phyloP scores from a whole-genome alignment of 2,329 filamentous ascomycete genomes.

The Penicillium freii region DNA sequence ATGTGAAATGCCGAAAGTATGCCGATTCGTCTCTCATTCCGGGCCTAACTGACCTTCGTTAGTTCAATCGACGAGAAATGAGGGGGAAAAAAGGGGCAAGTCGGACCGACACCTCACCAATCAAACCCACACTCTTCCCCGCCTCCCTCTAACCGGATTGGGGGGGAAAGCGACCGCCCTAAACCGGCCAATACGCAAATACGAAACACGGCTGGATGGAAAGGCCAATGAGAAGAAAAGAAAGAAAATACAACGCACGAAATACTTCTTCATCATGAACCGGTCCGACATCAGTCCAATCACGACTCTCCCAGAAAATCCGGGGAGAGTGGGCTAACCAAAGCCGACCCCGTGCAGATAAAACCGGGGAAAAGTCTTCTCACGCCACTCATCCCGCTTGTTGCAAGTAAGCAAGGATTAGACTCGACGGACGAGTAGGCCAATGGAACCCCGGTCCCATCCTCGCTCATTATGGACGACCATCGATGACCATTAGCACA shows the following conservation, averaged over 20 bases:
- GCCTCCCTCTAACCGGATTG: not conserved
- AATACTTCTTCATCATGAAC: not conserved
- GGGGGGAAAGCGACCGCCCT: not conserved
- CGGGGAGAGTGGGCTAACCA: not conserved
- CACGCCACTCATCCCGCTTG: not conserved
- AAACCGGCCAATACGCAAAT: not conserved
- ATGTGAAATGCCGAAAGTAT: not conserved
- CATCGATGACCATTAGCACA: not conserved
- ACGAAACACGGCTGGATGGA: not conserved
- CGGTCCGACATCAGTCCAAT: slow-evolving; percentile 6
- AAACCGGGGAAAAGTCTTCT: slow-evolving; percentile 5
- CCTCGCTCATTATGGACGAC: not conserved
- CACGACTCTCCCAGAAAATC: not conserved
- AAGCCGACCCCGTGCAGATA: not conserved
- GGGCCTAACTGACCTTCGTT: not conserved
- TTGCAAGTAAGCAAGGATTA: not conserved
- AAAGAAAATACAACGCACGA: too few species aligned
- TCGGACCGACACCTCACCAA: slow-evolving; percentile 8
- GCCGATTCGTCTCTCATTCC: slow-evolving; percentile 5
- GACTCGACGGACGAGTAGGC: not conserved
- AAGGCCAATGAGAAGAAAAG: not conserved
- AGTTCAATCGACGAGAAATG: not conserved
- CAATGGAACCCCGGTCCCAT: not conserved
- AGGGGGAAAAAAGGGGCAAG: not conserved
- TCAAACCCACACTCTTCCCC: not conserved